Evolutionary conservation across 345 rosid species (phyloP), one percentile per base, ranked within the genome.

Genomic region (Balakata baccata): DNA sequence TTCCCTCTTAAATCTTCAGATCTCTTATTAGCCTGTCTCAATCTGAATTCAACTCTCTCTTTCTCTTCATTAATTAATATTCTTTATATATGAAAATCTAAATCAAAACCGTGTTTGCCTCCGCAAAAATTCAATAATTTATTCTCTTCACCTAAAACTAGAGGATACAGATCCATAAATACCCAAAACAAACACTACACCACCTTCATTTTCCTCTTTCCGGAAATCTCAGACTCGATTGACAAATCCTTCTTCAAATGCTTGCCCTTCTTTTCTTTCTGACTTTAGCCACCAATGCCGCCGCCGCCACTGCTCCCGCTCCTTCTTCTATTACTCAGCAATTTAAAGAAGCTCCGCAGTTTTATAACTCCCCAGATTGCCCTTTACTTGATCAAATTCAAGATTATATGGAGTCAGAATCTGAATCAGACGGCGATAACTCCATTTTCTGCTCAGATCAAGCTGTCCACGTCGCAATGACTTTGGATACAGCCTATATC

Each of bases 301-400:
- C 34, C 34, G 34, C 34, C 46, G 34, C 73, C 75, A 25, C 68
- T 43, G 12, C 85, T 58, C 54, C 73, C 75, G 52, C 68, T 65
- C 54, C 81, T 56, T 4, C 84, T 0, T 2, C 82, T 37, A 16
- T 74, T 52, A 22, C 81, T 11, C 92, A 87, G n/a, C 84, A 70
- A 68, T 92, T 94, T 88, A 90, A 85, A 82, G 98, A 94, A 79
- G 98, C 98, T 50, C 97, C 98, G 0, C 87, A 94, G 23, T 94
- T 94, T 80, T 94, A 89, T 83, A 94, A 92, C 70, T 86, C 98
- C 2, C 89, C 84, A 0, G 97, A 86, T 38, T 94, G 98, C 84
- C 92, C 90, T 68, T 56, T 79, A 11, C 60, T 89, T 12, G 64
- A 74, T 34, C 72, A 67, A 22, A 18, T 54, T 20, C 59, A 54